phyloP scores from a whole-genome alignment of 352 stramenopile genomes.

The Phytophthora sp. region DNA sequence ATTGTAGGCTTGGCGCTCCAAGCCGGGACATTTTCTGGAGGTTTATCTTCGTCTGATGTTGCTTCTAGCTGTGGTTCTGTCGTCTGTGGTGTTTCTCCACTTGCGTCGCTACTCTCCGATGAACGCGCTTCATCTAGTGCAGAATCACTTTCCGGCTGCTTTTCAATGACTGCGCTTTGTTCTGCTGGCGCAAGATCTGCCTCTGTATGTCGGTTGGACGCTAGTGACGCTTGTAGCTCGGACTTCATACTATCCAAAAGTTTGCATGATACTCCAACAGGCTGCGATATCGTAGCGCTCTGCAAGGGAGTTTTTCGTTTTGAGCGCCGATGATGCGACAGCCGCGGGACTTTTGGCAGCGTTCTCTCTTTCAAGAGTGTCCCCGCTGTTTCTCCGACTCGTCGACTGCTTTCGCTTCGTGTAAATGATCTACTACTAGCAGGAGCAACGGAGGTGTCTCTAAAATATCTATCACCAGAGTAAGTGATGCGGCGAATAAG shows the following conservation, averaged over 20 bases:
- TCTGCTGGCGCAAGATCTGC: conserved; percentile 8
- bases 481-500: conserved; percentile 74
- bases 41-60: background rate
- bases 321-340: conserved; percentile 30
- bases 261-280: conserved; percentile 65
- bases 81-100: background rate
- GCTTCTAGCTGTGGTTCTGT: conserved; percentile 8
- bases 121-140: background rate
- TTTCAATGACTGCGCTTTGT: background rate
- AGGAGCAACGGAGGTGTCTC: conserved; percentile 18
- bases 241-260: conserved; percentile 75
- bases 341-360: conserved; percentile 44
- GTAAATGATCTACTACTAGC: conserved; percentile 14
- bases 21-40: conserved; percentile 14
- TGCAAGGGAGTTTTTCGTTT: conserved; percentile 46
- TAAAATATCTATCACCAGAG: conserved; percentile 43
- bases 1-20: conserved; percentile 63
- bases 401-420: conserved; percentile 32
- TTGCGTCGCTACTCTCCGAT: conserved; percentile 3
- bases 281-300: conserved; percentile 43
- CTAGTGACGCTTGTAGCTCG: conserved; percentile 64
- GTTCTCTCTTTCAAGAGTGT: conserved; percentile 37
- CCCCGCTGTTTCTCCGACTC: conserved; percentile 18
- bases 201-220: conserved; percentile 13
- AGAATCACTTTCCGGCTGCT: conserved; percentile 1